Percentiles rank a stretch among this genome's conserved stretches.
phyloP scores from a whole-genome alignment of 805 yeast species.

The Danielozyma ontarioensis region DNA sequence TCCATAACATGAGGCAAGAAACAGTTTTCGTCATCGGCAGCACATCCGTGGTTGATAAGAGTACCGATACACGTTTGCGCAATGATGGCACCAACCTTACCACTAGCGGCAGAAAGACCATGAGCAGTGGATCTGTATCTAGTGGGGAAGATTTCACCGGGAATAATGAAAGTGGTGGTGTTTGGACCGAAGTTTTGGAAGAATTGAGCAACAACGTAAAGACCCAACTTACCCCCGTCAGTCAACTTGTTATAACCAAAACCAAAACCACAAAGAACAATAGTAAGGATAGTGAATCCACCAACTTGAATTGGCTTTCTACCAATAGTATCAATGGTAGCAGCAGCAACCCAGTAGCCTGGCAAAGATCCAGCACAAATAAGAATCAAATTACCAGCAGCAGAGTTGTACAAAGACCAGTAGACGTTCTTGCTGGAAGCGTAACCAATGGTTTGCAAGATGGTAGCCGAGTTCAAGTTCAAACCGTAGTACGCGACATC shows the following conservation, averaged over 20 bases:
- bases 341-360: conserved; percentile 85
- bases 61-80: conserved; percentile 89
- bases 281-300: conserved; percentile 71
- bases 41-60: conserved; percentile 72
- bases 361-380: conserved; percentile 94
- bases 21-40: conserved; percentile 57
- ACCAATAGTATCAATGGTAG: conserved; percentile 75
- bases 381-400: conserved; percentile 89
- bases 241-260: conserved; percentile 72
- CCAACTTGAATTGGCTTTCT: conserved; percentile 77
- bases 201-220: conserved; percentile 78
- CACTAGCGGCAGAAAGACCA: conserved; percentile 89
- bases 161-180: conserved; percentile 84
- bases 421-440: conserved; percentile 71
- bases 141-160: conserved; percentile 92
- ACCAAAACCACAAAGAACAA: conserved; percentile 74
- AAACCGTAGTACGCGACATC: conserved; percentile 91
- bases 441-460: conserved; percentile 79
- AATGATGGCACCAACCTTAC: conserved; percentile 90
- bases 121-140: conserved; percentile 95
- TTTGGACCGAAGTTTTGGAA: conserved; percentile 93
- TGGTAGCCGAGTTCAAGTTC: conserved; percentile 74
- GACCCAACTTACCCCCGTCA: conserved; percentile 64
- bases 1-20: conserved; percentile 91
- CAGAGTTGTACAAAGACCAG: conserved; percentile 62